Conservation (phyloP, 2,329 filamentous ascomycete species). For the Claviceps humidiphila region DNA sequence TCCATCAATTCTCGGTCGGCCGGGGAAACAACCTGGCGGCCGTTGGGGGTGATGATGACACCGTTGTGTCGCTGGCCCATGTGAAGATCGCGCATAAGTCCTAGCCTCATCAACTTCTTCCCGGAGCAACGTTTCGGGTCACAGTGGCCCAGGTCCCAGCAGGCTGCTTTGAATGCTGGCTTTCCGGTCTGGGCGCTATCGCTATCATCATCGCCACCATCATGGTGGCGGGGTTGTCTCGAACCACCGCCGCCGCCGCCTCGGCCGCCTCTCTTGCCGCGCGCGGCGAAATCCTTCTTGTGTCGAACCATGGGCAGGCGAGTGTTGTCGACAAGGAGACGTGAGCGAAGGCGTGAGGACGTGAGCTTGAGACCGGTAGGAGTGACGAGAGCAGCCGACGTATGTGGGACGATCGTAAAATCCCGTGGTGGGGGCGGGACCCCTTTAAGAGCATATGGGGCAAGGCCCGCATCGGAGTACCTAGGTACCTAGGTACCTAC, state of each 20-base stretch:
- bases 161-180: conserved; percentile 74
- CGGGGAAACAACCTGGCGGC: conserved; percentile 70
- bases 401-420: not conserved
- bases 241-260: conserved; percentile 21
- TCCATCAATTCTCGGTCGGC: conserved; percentile 73
- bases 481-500: too few species aligned
- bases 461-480: not conserved
- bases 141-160: conserved; percentile 96
- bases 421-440: not conserved
- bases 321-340: not conserved
- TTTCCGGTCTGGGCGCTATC: conserved; percentile 17
- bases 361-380: not conserved
- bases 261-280: conserved; percentile 58
- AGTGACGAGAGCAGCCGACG: not conserved
- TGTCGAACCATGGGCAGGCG: conserved; percentile 93
- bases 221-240: conserved; percentile 34
- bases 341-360: not conserved
- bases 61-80: conserved; percentile 85
- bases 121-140: conserved; percentile 94
- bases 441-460: not conserved
- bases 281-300: conserved; percentile 72
- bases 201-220: conserved; percentile 22
- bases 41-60: conserved; percentile 91
- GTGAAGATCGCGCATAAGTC: conserved; percentile 84
- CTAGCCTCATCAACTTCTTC: conserved; percentile 83